phyloP scores from a whole-genome alignment of 306 rosid genomes.

The Trifolium pratense region DNA sequence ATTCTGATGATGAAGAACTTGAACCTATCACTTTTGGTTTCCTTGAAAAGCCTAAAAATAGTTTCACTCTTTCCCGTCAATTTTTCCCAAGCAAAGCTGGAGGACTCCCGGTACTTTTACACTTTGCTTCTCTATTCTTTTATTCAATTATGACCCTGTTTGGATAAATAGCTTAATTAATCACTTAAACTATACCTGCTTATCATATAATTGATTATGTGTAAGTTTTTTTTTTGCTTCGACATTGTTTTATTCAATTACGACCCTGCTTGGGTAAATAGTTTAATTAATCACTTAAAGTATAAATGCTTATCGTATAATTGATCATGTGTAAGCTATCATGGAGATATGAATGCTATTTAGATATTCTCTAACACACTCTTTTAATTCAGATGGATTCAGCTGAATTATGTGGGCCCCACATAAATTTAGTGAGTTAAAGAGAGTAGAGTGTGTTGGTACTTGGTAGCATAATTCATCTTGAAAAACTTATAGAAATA shows the following conservation, averaged over 20 bases:
- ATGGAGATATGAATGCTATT: neutral
- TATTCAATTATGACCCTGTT: neutral
- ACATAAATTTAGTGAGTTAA: neutral
- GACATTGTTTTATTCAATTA: neutral
- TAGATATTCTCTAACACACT: neutral
- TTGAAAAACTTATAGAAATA: neutral
- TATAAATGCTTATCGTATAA: neutral
- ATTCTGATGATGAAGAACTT: conserved; percentile 50
- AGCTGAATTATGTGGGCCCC: neutral
- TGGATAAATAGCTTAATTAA: neutral
- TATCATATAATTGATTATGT: neutral
- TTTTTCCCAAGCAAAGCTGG: conserved; percentile 91
- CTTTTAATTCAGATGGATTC: no score
- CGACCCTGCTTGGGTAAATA: neutral
- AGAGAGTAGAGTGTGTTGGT: neutral
- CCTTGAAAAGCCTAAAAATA: conserved; percentile 57
- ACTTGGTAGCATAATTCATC: conserved; percentile 2
- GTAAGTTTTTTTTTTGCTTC: neutral
- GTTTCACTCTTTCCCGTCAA: conserved; percentile 62
- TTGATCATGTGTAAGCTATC: neutral
- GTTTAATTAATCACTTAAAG: neutral
- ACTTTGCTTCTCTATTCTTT: neutral
- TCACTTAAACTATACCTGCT: neutral
- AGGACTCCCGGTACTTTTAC: conserved; percentile 71
- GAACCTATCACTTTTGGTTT: conserved; percentile 69